These are phyloP conservation scores for Trifolium repens DNA, from an alignment of 306 rosid genomes.

Conservation along the genomic window DNA sequence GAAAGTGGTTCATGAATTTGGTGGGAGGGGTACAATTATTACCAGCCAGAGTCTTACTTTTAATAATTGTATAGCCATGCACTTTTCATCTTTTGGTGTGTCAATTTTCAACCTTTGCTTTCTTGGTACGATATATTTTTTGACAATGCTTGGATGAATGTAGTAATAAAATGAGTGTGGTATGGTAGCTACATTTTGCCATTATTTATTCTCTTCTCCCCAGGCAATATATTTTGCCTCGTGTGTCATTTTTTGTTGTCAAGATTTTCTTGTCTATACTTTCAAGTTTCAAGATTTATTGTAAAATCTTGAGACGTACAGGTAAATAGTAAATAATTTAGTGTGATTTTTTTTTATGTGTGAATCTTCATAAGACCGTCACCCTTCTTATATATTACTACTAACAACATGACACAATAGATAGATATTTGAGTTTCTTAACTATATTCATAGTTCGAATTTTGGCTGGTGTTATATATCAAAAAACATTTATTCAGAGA, in stretches of 20 bases:
- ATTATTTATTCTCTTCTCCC: slow-evolving; percentile 4
- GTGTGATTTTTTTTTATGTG: no score
- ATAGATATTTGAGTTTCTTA: no score
- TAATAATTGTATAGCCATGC: slow-evolving; percentile 31
- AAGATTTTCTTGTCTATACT: neutral
- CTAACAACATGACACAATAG: no score
- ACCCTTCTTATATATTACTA: no score
- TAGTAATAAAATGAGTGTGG: slow-evolving; percentile 26
- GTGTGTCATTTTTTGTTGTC: neutral
- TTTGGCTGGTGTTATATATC: no score
- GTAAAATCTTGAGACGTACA: no score
- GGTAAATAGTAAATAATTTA: no score
- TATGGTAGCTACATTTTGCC: neutral
- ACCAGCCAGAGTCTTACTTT: slow-evolving; percentile 22
- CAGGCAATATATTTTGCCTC: no score
- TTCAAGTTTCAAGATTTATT: no score
- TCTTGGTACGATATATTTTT: slow-evolving; percentile 50
- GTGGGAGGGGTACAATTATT: slow-evolving; percentile 59
- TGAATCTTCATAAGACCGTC: no score
- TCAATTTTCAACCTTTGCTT: slow-evolving; percentile 58
- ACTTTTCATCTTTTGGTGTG: slow-evolving; percentile 27
- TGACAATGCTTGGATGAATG: slow-evolving; percentile 2
- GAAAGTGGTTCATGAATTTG: neutral
- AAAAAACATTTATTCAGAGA: no score
- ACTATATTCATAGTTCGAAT: no score